Conservation (phyloP, 495 filamentous ascomycete genomes). For the Mycothermus thermophilus region DNA sequence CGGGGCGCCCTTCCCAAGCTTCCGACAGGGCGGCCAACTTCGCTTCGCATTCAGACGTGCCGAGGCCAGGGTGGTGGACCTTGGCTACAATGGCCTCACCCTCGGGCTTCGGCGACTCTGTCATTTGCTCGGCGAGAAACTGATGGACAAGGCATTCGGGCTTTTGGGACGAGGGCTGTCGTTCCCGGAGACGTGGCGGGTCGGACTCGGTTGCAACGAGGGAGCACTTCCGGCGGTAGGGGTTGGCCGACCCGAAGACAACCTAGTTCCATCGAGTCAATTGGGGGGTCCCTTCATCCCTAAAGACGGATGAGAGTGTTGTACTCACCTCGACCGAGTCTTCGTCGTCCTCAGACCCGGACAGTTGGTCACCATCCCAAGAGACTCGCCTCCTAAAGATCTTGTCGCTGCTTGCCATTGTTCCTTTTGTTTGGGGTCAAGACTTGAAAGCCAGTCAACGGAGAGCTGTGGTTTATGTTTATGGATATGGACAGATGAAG, state of each 20-base stretch:
- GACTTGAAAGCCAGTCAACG: too few species aligned
- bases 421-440: too few species aligned
- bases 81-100: neutral
- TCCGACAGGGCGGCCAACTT: slow-evolving; percentile 19
- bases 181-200: slow-evolving; percentile 25
- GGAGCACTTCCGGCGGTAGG: slow-evolving; percentile 77
- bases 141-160: slow-evolving; percentile 74
- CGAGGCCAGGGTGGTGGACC: slow-evolving; percentile 7
- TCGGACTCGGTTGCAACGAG: slow-evolving; percentile 48
- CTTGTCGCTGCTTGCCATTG: too few species aligned
- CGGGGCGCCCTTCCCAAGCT: slow-evolving; percentile 16
- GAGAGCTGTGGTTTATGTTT: too few species aligned
- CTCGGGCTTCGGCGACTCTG: slow-evolving; percentile 1
- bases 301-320: neutral
- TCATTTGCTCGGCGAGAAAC: slow-evolving; percentile 48
- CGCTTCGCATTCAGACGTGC: slow-evolving; percentile 2
- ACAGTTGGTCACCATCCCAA: too few species aligned
- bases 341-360: too few species aligned
- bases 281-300: neutral
- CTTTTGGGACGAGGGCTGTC: slow-evolving; percentile 27
- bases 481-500: too few species aligned
- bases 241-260: slow-evolving; percentile 53
- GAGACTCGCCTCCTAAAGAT: too few species aligned
- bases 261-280: slow-evolving; percentile 42
- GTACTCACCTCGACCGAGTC: slow-evolving; percentile 30